Evolutionary conservation across 2,329 filamentous ascomycete genomes (phyloP), one percentile per base, ranked within the genome.

Genomic region (Talaromyces sp.): DNA sequence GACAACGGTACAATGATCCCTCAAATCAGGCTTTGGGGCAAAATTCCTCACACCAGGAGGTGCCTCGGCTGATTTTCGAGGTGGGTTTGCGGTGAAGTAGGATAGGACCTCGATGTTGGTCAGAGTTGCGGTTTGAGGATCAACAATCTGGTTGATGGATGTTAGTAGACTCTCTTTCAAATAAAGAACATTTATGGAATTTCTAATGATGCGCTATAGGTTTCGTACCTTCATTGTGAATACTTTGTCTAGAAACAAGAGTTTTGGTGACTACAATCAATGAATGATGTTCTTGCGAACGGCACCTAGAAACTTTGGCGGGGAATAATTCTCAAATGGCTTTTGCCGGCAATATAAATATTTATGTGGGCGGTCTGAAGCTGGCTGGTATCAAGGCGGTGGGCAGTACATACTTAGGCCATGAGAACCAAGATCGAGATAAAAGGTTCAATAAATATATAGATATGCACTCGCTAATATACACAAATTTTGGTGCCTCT

Each of bases 1-100:
- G 15, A 81, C 75, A 19, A 82, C 78, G 1, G 78, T 79, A 67
- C 80, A 79, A 69, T 82, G 79, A 65, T 80, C 79, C 63, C 79
- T 71, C n/a, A 82, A 65, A 67, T 80, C 78, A 2, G 78, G 78
- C 34, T 75, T 78, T 13, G 78, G 78, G 2, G 75, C 71, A 70
- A 76, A 80, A 62, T 78, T 74, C 31, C 73, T 70, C 13, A 75
- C 69, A 64, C 75, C 77, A 43, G 75, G 73, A 56, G 78, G 76
- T 22, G 76, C 73, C 65, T 77, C 77, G 4, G 79, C 75, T 11
- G 77, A 74, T 61, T 75, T 73, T 67, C 79, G 76, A 43, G 79
- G 78, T 27, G 79, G 79, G 36, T 61, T 76, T 67, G 65, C 79
- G 69, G 38, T 77, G 70, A 43, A 77, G 69, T 38, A 79, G 76